phyloP scores from a whole-genome alignment of 345 rosid genomes.

The Heritiera littoralis region DNA sequence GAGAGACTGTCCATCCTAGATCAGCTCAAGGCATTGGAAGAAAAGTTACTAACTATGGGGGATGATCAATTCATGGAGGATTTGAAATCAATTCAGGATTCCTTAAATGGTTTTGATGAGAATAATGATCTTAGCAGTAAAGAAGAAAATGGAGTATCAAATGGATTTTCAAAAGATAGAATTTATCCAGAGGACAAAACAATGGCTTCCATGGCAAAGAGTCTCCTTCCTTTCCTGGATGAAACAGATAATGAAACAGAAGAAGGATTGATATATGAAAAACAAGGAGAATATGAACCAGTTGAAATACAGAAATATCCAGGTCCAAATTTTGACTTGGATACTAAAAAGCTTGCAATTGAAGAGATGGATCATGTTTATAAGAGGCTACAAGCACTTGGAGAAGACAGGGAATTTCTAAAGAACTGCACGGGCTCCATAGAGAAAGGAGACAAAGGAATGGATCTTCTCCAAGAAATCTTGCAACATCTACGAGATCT shows the following conservation, averaged over 20 bases:
- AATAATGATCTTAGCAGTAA: slow-evolving; percentile 36
- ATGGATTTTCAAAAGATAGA: slow-evolving; percentile 25
- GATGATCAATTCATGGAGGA: slow-evolving; percentile 55
- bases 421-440: slow-evolving; percentile 64
- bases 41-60: slow-evolving; percentile 63
- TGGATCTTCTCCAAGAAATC: slow-evolving; percentile 79
- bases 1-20: slow-evolving; percentile 82
- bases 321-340: slow-evolving; percentile 38
- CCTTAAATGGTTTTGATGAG: slow-evolving; percentile 33
- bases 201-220: slow-evolving; percentile 78
- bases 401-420: slow-evolving; percentile 75
- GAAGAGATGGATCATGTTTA: slow-evolving; percentile 83
- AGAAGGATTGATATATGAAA: slow-evolving; percentile 35
- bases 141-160: slow-evolving; percentile 35
- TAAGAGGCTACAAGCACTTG: slow-evolving; percentile 77
- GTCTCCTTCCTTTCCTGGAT: slow-evolving; percentile 78
- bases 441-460: slow-evolving; percentile 77
- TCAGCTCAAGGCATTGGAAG: slow-evolving; percentile 82
- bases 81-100: slow-evolving; percentile 31
- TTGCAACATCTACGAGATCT: slow-evolving; percentile 85
- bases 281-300: slow-evolving; percentile 35
- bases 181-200: slow-evolving; percentile 40
- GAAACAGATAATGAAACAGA: slow-evolving; percentile 67
- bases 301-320: slow-evolving; percentile 33
- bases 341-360: slow-evolving; percentile 55